Conservation (phyloP, 192 early-diverging fungal genomes). For the Pilobolus umbonatus region DNA sequence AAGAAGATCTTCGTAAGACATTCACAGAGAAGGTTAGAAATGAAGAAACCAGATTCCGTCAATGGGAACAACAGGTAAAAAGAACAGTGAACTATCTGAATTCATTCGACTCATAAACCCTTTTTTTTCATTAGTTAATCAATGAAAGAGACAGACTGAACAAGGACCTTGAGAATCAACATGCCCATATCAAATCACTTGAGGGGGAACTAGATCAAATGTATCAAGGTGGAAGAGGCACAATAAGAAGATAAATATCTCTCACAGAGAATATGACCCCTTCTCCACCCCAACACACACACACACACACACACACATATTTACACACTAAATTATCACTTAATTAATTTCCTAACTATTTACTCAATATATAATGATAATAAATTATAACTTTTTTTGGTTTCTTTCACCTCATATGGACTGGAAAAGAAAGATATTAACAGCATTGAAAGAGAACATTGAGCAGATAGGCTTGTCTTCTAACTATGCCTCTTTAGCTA, state of each 20-base stretch:
- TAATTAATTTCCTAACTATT: not conserved
- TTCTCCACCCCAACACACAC: too few species aligned
- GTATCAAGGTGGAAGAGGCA: constrained; percentile 11
- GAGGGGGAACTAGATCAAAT: constrained; percentile 71
- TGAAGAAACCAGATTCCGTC: constrained; percentile 97
- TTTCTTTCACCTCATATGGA: constrained; percentile 1
- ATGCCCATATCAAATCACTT: constrained; percentile 88
- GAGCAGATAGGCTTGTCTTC: not conserved
- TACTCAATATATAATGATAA: not conserved
- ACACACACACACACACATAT: not conserved
- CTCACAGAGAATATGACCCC: too few species aligned
- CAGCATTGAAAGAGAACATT: constrained; percentile 18
- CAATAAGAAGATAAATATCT: constrained; percentile 12
- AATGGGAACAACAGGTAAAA: constrained; percentile 89
- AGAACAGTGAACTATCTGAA: not conserved
- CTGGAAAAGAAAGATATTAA: constrained; percentile 22
- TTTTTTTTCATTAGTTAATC: constrained; percentile 57
- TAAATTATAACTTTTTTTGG: not conserved
- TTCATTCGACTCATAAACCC: not conserved
- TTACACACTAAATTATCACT: not conserved
- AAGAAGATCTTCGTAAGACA: constrained; percentile 90
- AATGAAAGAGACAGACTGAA: constrained; percentile 97
- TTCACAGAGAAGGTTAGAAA: constrained; percentile 97
- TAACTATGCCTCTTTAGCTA: constrained; percentile 23
- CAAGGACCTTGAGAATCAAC: constrained; percentile 96